These are phyloP conservation scores for Anethum foeniculum DNA, from an alignment of 140 eudicot genomes.

Conservation along the genomic window DNA sequence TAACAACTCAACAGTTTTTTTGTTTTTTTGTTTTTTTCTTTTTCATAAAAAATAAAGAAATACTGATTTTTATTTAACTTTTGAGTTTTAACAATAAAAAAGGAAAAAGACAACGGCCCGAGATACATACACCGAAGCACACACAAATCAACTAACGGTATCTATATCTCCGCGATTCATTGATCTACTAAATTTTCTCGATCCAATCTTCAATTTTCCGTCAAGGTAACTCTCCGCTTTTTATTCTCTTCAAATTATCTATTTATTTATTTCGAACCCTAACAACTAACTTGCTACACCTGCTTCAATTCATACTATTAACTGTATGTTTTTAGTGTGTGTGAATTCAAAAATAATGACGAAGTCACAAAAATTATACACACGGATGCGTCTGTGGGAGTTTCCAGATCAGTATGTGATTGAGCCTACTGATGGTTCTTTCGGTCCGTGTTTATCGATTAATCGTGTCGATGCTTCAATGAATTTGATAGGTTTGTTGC, in stretches of 20 bases:
- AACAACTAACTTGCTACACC: too few species aligned
- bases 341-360: constrained; percentile 21
- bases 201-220: background rate
- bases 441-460: constrained; percentile 61
- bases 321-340: background rate
- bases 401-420: constrained; percentile 66
- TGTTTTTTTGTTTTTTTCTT: too few species aligned
- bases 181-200: background rate
- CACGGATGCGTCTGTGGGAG: constrained; percentile 88
- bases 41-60: too few species aligned
- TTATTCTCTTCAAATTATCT: background rate
- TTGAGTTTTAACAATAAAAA: too few species aligned
- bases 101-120: background rate
- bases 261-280: background rate
- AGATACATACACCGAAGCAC: background rate
- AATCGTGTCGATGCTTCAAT: constrained; percentile 69
- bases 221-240: background rate
- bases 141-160: background rate
- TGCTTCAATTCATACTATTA: background rate
- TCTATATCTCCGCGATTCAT: background rate
- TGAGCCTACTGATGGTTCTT: constrained; percentile 82
- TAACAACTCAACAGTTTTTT: too few species aligned
- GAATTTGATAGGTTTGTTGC: constrained; percentile 39
- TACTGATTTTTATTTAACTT: too few species aligned
- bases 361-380: constrained; percentile 65